Evolutionary conservation across 208 protist species (phyloP).

Genomic region (Leishmania aethiopica): DNA sequence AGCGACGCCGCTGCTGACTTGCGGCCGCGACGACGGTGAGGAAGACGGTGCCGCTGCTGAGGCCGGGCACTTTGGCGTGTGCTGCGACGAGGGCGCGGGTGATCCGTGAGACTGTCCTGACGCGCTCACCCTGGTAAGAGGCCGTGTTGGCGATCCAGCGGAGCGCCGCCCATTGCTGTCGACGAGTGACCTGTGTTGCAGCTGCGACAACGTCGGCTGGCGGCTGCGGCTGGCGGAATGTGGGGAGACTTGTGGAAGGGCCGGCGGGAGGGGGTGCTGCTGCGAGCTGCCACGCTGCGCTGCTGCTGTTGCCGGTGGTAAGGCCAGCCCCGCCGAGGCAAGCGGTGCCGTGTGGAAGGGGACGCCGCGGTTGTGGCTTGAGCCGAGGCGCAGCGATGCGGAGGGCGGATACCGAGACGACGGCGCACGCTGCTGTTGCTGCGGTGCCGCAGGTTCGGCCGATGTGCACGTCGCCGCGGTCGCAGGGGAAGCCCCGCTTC

Average conservation of each 20-base stretch:
- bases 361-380: constrained; percentile 15
- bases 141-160: not conserved
- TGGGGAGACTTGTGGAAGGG: not conserved
- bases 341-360: constrained; percentile 10
- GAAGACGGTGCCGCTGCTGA: not conserved
- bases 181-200: not conserved
- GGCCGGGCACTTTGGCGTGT: not conserved
- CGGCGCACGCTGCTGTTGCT: not conserved
- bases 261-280: not conserved
- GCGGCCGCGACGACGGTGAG: not conserved
- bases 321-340: not conserved
- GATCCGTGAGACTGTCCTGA: not conserved
- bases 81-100: not conserved
- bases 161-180: not conserved
- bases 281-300: constrained; percentile 14
- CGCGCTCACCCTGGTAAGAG: not conserved
- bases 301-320: constrained; percentile 5
- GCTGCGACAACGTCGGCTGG: not conserved
- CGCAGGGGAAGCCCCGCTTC: not conserved
- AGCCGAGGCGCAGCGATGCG: not conserved
- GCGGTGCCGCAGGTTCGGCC: not conserved
- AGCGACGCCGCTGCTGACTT: not conserved
- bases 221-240: not conserved
- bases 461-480: not conserved
- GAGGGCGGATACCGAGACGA: not conserved